Conservation (phyloP, 2,329 filamentous ascomycete species). For the Microdochium trichocladiopsis region DNA sequence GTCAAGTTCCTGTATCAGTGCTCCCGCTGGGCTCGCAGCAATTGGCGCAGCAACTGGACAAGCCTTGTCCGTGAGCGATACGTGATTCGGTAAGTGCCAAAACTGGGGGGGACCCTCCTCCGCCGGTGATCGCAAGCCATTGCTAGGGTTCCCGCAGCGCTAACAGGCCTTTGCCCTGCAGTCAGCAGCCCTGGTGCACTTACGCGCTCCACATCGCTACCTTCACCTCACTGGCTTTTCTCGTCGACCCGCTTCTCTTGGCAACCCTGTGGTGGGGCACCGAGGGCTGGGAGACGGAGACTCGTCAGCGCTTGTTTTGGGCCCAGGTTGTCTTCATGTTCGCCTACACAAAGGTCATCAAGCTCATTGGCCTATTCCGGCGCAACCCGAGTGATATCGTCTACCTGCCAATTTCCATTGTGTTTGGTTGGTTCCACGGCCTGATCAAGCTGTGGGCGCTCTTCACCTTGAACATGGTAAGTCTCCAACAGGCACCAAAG, state of each 20-base stretch:
- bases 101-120: constrained; percentile 3
- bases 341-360: constrained; percentile 80
- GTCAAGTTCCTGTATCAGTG: constrained; percentile 89
- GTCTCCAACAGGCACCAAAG: constrained; percentile 22
- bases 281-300: constrained; percentile 46
- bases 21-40: constrained; percentile 90
- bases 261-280: constrained; percentile 64
- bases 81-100: constrained; percentile 72
- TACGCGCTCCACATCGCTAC: constrained; percentile 92
- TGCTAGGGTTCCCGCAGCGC: constrained; percentile 7
- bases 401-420: constrained; percentile 75
- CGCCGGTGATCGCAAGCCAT: constrained; percentile 14
- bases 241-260: constrained; percentile 69
- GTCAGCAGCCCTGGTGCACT: constrained; percentile 86
- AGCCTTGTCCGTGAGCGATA: constrained; percentile 78
- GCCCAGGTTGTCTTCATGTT: constrained; percentile 69
- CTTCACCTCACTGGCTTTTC: constrained; percentile 78
- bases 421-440: constrained; percentile 91
- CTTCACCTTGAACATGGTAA: constrained; percentile 75
- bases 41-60: constrained; percentile 95
- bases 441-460: constrained; percentile 87
- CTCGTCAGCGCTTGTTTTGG: constrained; percentile 49
- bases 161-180: constrained; percentile 27
- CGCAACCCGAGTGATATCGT: constrained; percentile 76
- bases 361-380: constrained; percentile 79